These are phyloP conservation scores for Hondaea fermentalgiana DNA, from an alignment of 108 stramenopile species.

Conservation along the genomic window DNA sequence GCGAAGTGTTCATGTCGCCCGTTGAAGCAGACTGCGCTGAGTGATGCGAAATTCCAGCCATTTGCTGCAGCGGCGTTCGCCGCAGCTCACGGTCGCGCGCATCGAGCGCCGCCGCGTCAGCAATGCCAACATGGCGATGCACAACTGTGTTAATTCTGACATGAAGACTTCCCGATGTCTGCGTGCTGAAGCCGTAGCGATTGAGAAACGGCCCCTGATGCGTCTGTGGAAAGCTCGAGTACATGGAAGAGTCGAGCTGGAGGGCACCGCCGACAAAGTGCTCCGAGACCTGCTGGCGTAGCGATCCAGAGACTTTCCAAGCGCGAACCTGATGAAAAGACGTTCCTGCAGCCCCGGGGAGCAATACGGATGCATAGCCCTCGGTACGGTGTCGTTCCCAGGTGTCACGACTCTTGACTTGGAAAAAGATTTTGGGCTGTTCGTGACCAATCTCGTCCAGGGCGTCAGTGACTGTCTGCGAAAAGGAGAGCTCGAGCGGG, in stretches of 20 bases:
- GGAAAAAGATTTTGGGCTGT: background rate
- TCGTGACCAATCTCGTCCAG: background rate
- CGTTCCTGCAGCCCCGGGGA: background rate
- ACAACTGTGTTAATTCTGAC: background rate
- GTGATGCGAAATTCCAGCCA: no score
- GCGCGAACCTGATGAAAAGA: background rate
- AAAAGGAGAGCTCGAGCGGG: background rate
- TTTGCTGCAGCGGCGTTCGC: no score
- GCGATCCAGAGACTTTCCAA: background rate
- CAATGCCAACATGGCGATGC: background rate
- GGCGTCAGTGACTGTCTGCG: background rate
- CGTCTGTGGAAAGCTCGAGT: background rate
- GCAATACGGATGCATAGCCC: background rate
- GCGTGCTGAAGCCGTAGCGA: background rate
- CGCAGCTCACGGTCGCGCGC: background rate
- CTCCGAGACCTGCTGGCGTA: background rate
- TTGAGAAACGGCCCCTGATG: conserved; percentile 3
- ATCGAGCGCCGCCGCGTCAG: background rate
- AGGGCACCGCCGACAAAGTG: background rate
- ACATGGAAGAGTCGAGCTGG: background rate
- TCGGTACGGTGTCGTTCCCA: conserved; percentile 8
- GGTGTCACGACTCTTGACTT: background rate
- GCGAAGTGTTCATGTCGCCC: background rate
- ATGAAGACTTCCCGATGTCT: background rate
- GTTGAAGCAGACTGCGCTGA: background rate